Evolutionary conservation across 202 grass and related monocot genomes (phyloP), one percentile per base, ranked within the genome.

Genomic region (Schoenoplectus tabernaemontani): DNA sequence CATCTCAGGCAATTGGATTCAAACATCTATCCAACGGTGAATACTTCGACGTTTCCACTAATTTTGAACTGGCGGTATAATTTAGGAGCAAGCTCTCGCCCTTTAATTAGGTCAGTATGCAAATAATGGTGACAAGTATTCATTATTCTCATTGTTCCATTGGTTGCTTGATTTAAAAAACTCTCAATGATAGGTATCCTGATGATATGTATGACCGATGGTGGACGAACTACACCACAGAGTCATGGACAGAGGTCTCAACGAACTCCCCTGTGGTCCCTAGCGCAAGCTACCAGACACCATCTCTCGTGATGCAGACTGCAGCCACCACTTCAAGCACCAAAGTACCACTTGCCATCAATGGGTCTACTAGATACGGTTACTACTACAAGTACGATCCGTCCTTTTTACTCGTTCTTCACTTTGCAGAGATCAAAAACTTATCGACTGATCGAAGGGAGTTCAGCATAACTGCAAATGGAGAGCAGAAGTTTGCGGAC

Each of bases 121-220:
- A 59, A 26, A 59, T 44, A 44, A 44, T 9, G 42, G 42, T 44
- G 42, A 1, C 42, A 44, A 7, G 42, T 44, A 44, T 44, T n/a
- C n/a, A n/a, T n/a, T n/a, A n/a, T n/a, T n/a, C n/a, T n/a, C n/a
- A 53, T 17, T 53, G 17, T 13, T 65, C 17, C 4, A 53, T 3
- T 17, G 13, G 12, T 16, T 16, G 15, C 13, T 0, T 53, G 30
- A 80, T 13, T 51, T 46, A 1, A 15, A 28, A 6, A 28, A 3
- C 16, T 36, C 20, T 9, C 13, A 16, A 8, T 17, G 13, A 22
- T 30, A 84, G 83, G 73, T 85, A 72, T 7, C 83, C 83, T 4
- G 26, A 61, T 22, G 83, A 85, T 60, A 26, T 36, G 24, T 64
- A 80, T 33, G 76, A 85, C 32, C 51, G 83, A 1, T 16, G 56